Conservation (phyloP, 2,329 filamentous ascomycete species). For the Stagonosporopsis tanaceti region DNA sequence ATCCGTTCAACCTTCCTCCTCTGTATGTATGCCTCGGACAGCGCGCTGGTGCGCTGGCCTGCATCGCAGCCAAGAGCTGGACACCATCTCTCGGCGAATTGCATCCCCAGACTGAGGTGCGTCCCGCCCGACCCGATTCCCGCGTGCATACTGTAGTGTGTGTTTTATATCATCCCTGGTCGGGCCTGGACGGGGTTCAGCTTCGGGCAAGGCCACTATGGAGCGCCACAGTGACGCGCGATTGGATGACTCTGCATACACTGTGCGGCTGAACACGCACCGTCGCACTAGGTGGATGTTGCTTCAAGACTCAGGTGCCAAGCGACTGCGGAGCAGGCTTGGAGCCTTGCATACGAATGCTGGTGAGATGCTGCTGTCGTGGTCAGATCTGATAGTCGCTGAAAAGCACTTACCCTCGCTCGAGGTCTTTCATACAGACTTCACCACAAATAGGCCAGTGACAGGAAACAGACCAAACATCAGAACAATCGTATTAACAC, state of each 20-base stretch:
- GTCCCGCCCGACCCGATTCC: neutral
- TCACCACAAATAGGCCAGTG: neutral
- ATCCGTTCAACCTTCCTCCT: neutral
- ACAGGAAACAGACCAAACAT: neutral
- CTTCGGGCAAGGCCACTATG: slow-evolving; percentile 2
- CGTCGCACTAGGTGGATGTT: neutral
- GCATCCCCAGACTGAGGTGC: neutral
- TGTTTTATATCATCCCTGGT: neutral
- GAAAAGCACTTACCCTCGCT: neutral
- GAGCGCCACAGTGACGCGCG: neutral
- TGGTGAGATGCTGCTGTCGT: neutral
- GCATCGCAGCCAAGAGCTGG: slow-evolving; percentile 6
- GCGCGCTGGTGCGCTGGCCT: neutral
- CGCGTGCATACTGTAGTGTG: neutral
- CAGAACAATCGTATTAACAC: neutral
- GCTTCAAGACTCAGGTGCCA: neutral
- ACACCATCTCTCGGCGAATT: neutral
- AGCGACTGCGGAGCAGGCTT: neutral
- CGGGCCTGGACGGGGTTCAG: slow-evolving; percentile 5
- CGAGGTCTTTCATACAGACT: neutral
- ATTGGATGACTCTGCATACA: slow-evolving; percentile 2
- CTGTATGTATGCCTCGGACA: neutral
- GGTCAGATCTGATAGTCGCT: neutral
- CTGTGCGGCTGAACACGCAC: slow-evolving; percentile 6
- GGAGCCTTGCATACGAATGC: neutral